Conservation (phyloP, 768 basidiomycete genomes). For the Termitomyces sp. region DNA sequence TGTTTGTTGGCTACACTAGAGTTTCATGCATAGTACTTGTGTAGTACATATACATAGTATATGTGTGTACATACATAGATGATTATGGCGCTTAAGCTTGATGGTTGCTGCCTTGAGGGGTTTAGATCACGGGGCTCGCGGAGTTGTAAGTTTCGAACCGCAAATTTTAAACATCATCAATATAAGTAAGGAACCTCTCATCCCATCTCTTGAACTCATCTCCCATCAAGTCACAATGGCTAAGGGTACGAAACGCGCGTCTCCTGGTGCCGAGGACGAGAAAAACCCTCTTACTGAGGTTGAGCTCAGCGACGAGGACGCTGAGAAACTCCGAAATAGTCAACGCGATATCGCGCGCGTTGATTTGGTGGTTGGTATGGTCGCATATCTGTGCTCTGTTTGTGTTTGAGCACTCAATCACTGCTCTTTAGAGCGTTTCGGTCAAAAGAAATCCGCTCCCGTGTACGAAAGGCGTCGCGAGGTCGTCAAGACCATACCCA, state of each 20-base stretch:
- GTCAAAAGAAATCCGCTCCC: slow-evolving; percentile 52
- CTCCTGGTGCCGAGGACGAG: slow-evolving; percentile 75
- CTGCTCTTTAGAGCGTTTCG: slow-evolving; percentile 53
- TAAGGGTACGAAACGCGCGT: slow-evolving; percentile 69
- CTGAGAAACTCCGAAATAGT: slow-evolving; percentile 58
- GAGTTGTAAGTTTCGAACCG: slow-evolving; percentile 21
- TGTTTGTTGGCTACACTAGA: not conserved
- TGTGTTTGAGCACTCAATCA: slow-evolving; percentile 2
- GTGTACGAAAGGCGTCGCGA: slow-evolving; percentile 72
- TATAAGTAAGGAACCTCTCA: slow-evolving; percentile 8
- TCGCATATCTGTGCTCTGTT: not conserved
- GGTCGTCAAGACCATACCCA: slow-evolving; percentile 60
- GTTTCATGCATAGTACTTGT: not conserved
- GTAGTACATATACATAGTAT: not conserved
- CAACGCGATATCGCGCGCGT: slow-evolving; percentile 69
- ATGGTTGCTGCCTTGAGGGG: not conserved
- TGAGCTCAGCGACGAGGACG: slow-evolving; percentile 70
- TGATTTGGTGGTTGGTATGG: slow-evolving; percentile 67
- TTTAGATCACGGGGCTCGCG: slow-evolving; percentile 20
- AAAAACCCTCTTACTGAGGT: slow-evolving; percentile 66
- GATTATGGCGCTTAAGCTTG: not conserved
- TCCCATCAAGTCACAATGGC: slow-evolving; percentile 27
- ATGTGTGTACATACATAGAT: not conserved
- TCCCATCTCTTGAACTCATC: slow-evolving; percentile 16
- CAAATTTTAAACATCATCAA: slow-evolving; percentile 24